Percentiles rank a stretch among this genome's conserved stretches.
These are phyloP conservation scores for Colletotrichum australisinense DNA, from an alignment of 2,329 filamentous ascomycete genomes.

Conservation along the genomic window DNA sequence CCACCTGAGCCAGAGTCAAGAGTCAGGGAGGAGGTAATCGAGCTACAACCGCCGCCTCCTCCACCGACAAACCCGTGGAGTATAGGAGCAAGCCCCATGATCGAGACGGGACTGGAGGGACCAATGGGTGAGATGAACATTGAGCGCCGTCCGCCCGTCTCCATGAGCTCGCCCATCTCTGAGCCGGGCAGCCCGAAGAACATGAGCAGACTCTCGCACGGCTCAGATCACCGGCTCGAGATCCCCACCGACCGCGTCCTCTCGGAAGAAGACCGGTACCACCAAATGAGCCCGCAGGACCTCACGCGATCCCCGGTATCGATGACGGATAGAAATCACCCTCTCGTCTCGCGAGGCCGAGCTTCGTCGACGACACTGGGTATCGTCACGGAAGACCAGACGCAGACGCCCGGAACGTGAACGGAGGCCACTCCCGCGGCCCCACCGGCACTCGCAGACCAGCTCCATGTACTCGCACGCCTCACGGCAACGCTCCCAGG, in stretches of 20 bases:
- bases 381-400: conserved; percentile 21
- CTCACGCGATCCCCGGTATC: conserved; percentile 2
- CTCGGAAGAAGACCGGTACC: conserved; percentile 32
- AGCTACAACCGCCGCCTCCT: conserved; percentile 22
- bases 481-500: conserved; percentile 45
- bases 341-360: conserved; percentile 1
- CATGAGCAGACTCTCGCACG: conserved; percentile 5
- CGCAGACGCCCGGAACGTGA: not conserved
- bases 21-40: conserved; percentile 39
- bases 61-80: conserved; percentile 34
- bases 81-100: not conserved
- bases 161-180: conserved; percentile 25
- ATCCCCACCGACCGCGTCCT: conserved; percentile 10
- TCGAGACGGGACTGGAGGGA: conserved; percentile 1
- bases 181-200: conserved; percentile 18
- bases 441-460: conserved; percentile 26
- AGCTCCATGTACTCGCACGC: conserved; percentile 38
- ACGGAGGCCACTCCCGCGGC: not conserved
- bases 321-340: not conserved
- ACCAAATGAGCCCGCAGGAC: conserved; percentile 19
- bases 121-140: not conserved
- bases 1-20: conserved; percentile 8
- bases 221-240: conserved; percentile 13
- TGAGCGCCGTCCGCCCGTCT: conserved; percentile 25
- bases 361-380: conserved; percentile 4